Evolutionary conservation across 169 alveolate genomes (phyloP), one percentile per base, ranked within the genome.

Genomic region (Amoebophrya sp.): DNA sequence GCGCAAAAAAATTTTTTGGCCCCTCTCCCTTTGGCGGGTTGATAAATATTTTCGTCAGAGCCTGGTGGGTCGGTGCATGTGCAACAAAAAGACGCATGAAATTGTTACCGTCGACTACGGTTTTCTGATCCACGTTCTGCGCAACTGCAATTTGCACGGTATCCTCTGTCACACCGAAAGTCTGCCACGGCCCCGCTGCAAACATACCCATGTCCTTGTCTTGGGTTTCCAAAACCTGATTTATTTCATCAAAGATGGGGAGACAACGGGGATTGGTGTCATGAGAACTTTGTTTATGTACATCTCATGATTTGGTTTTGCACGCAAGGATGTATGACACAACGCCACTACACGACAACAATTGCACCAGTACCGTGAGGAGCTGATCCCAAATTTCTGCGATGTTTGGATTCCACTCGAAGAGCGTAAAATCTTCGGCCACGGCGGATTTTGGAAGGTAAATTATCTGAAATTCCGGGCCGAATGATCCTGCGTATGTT

Each of bases 361-460:
- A 47, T 12, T 12, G 29, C 18, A 77, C 90, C 3, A 89, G 40
- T 77, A 93, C 94, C 47, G 94, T 93, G 41, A 93, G 92, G 91
- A 93, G 92, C 93, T 92, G 92, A 40, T 93, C 94, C 94, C 94
- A 93, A 32, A 93, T 91, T 92, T 93, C 93, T 0, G 94, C 92
- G 33, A 93, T 93, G 90, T 93, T 93, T 25, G 94, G 91, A 32
- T 93, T 93, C 94, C 94, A 93, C 40, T 90, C 94, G 77, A 93
- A 93, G 83, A 90, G 91, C 0, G 93, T 93, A 54, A 90, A 93
- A 55, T 93, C 94, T 41, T 93, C 94, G 0, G 93, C 92, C 1
- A 91, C 91, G 0, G 94, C 77, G 39, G 91, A 89, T 89, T 93
- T 91, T 1, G 94, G 93, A 29, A 93, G 54, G 89, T 90, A 93